Evolutionary conservation across 805 yeast genomes (phyloP).

Genomic region (Kuraishia piskuri): DNA sequence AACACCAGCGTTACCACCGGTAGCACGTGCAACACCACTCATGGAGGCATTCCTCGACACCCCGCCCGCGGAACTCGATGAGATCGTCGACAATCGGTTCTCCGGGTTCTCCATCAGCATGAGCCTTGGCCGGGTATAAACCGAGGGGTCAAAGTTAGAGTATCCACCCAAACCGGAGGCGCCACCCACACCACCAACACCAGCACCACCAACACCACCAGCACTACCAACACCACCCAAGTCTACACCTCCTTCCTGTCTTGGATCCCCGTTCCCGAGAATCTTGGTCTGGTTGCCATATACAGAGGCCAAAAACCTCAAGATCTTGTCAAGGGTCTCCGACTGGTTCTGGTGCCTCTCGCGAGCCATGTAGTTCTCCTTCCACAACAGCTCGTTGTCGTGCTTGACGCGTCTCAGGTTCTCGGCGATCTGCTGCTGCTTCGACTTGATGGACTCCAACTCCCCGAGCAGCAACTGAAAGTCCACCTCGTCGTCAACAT

Average conservation of each 20-base stretch:
- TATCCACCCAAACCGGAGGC: background rate
- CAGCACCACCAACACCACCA: background rate
- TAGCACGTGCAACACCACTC: too few relatives aligned
- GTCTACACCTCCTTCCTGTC: too few relatives aligned
- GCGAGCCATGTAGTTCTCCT: conserved; percentile 73
- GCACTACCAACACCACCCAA: background rate
- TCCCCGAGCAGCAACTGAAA: conserved; percentile 53
- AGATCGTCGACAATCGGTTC: background rate
- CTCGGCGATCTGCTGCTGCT: conserved; percentile 75
- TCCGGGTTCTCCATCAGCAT: background rate
- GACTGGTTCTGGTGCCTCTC: conserved; percentile 83
- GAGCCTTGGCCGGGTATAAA: conserved; percentile 1
- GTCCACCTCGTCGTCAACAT: conserved; percentile 36
- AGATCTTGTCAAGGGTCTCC: conserved; percentile 78
- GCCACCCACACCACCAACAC: background rate
- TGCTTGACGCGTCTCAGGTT: conserved; percentile 76
- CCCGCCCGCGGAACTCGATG: background rate
- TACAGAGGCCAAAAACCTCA: conserved; percentile 79
- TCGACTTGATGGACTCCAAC: conserved; percentile 64
- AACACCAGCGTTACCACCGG: conserved; percentile 2
- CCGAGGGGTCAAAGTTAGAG: background rate
- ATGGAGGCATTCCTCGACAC: too few relatives aligned
- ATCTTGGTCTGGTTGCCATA: conserved; percentile 57
- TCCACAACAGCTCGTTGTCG: conserved; percentile 89
- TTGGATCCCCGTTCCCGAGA: conserved; percentile 14